phyloP scores from a whole-genome alignment of 2,329 filamentous ascomycete species.

The Bipolaris sorokiniana region DNA sequence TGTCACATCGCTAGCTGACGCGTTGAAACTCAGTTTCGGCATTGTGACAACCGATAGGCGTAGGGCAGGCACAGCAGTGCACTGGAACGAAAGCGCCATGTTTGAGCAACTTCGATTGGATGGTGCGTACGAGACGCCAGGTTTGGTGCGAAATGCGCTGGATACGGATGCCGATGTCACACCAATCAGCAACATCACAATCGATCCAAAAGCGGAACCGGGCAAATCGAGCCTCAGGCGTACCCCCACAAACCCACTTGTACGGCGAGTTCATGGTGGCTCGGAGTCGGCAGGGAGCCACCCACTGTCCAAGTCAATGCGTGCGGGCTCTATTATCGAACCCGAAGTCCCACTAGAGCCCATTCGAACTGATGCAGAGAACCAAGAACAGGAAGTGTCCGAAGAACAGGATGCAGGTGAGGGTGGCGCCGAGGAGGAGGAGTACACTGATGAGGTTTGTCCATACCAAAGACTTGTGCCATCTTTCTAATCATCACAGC shows the following conservation, averaged over 20 bases:
- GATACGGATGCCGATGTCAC: conserved; percentile 46
- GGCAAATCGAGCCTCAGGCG: conserved; percentile 37
- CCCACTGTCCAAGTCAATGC: conserved; percentile 46
- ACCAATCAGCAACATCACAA: conserved; percentile 32
- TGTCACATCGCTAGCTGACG: conserved; percentile 93
- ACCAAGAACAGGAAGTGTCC: conserved; percentile 20
- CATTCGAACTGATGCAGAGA: conserved; percentile 29
- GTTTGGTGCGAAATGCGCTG: conserved; percentile 37
- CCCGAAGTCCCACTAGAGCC: conserved; percentile 38
- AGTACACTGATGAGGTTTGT: conserved; percentile 71
- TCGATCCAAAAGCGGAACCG: conserved; percentile 34
- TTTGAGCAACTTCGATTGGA: conserved; percentile 57
- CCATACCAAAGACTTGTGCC: background rate
- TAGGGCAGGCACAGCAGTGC: conserved; percentile 55
- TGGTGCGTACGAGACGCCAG: conserved; percentile 50
- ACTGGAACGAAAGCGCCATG: conserved; percentile 79
- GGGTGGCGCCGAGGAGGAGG: conserved; percentile 34
- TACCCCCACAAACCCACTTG: conserved; percentile 36
- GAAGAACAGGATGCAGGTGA: conserved; percentile 31
- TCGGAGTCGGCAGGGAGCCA: conserved; percentile 34
- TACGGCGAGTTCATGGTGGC: conserved; percentile 38
- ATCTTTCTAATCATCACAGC: conserved; percentile 47
- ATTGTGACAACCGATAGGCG: conserved; percentile 83
- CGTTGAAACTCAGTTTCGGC: conserved; percentile 95
- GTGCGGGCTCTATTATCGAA: conserved; percentile 44